phyloP scores from a whole-genome alignment of 352 stramenopile species.

The Globisporangium cystogenes region DNA sequence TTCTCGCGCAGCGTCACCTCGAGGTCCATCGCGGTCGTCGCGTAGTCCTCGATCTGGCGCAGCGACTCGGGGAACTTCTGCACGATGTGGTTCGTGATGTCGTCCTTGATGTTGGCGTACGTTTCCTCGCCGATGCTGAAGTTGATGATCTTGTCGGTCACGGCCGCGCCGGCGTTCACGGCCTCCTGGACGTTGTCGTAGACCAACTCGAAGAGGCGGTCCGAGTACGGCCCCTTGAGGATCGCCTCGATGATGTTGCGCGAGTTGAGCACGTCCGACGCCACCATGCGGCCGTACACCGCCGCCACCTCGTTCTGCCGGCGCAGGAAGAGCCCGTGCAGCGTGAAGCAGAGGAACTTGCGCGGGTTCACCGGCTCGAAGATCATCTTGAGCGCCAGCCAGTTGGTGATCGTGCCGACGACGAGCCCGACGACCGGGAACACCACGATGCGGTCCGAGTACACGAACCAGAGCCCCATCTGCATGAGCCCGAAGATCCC shows the following conservation, averaged over 20 bases:
- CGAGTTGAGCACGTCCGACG: conserved; percentile 81
- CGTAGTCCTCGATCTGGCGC: conserved; percentile 92
- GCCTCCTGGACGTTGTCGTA: conserved; percentile 85
- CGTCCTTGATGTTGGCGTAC: conserved; percentile 83
- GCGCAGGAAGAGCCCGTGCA: conserved; percentile 94
- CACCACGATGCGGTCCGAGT: conserved; percentile 72
- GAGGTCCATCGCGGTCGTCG: conserved; percentile 89
- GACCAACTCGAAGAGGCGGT: conserved; percentile 83
- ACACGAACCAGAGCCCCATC: conserved; percentile 88
- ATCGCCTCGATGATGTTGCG: conserved; percentile 89
- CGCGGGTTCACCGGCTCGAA: conserved; percentile 88
- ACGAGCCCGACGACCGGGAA: conserved; percentile 92
- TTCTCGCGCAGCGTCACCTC: conserved; percentile 89
- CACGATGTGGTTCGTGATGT: conserved; percentile 87
- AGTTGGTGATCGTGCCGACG: conserved; percentile 97
- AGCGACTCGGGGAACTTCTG: conserved; percentile 83
- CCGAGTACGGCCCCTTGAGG: conserved; percentile 82
- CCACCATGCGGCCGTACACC: conserved; percentile 85
- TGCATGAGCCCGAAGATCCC: conserved; percentile 86
- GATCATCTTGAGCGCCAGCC: conserved; percentile 92
- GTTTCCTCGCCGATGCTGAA: conserved; percentile 79
- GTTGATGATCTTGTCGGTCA: conserved; percentile 84
- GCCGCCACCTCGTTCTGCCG: conserved; percentile 89
- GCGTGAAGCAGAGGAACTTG: conserved; percentile 84
- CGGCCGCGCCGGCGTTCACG: conserved; percentile 68